Evolutionary conservation across 805 yeast species (phyloP), one percentile per base, ranked within the genome.

Genomic region (Blastobotrys muscicola): DNA sequence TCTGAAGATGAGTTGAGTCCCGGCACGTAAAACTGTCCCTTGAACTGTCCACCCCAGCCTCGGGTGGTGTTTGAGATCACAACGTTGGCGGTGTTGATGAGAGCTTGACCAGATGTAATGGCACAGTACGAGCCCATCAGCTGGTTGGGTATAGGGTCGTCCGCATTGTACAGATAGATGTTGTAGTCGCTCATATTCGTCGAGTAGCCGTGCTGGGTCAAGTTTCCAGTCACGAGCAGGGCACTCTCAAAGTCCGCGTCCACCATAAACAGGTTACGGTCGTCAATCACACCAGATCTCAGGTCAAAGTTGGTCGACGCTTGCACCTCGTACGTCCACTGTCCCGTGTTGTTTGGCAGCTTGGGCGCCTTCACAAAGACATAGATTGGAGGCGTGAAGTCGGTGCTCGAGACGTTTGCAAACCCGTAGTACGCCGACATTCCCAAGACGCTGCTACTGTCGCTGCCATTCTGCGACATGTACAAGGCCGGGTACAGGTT

Each of bases 211-310:
- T 40, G 32, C 1, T 58, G 41, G 12, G 70, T 56, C 38, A 75
- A 69, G 50, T 72, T 71, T 2, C 78, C 78, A 0, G 89, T 79
- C 14, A 75, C 74, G 30, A 86, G 66, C 46, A 85, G 64, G 0
- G 83, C 87, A 31, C 84, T 73, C 12, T 69, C 66, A 53, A 75
- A 73, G 61, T 85, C 95, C 0, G 87, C 65, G 57, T 85, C 95
- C 1, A 83, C 73, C 12, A 82, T 63, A 31, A 53, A 64, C n/a
- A 62, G 46, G 20, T 52, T 49, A 8, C 56, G 49, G 4, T 23
- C 36, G 9, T 34, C 31, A 14, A 26, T 38, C 13, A 38, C 45
- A 3, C 36, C 20, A 32, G 45, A 48, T 6, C 26, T 4, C 4
- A 44, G 26, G 3, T 54, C 52, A 3, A 20, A 26, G 5, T 29